Evolutionary conservation across 2,329 filamentous ascomycete genomes (phyloP).

Genomic region (Grosmannia serpens): DNA sequence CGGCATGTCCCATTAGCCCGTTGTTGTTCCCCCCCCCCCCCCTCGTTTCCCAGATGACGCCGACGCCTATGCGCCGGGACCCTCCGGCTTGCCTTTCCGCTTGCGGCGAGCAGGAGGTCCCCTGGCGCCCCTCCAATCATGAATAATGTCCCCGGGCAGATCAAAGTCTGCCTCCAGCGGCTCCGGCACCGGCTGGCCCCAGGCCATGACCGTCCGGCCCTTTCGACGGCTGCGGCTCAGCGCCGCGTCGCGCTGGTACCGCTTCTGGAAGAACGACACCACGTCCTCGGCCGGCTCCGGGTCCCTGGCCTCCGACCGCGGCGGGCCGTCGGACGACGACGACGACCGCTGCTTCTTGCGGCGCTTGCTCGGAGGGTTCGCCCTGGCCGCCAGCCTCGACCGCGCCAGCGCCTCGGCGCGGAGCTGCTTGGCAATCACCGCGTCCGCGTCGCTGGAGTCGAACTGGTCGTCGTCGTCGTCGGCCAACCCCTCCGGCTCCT

Average conservation of each 20-base stretch:
- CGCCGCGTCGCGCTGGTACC: conserved; percentile 67
- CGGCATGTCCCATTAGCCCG: neutral
- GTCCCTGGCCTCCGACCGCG: conserved; percentile 7
- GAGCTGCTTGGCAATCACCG: conserved; percentile 61
- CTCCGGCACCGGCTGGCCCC: conserved; percentile 72
- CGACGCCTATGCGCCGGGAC: too few species aligned
- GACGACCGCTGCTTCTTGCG: conserved; percentile 4
- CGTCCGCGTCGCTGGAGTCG: conserved; percentile 60
- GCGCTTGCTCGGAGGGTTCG: conserved; percentile 10
- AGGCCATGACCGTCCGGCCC: conserved; percentile 61
- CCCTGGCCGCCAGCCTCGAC: conserved; percentile 22
- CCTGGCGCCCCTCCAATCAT: conserved; percentile 45
- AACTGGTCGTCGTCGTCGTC: conserved; percentile 37
- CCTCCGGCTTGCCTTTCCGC: neutral
- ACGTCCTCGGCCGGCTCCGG: conserved; percentile 43
- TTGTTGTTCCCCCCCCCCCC: neutral
- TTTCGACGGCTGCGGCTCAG: conserved; percentile 61
- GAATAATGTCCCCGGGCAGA: conserved; percentile 53
- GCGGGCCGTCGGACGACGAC: neutral
- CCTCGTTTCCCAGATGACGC: neutral
- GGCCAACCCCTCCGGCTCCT: conserved; percentile 18
- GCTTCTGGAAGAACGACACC: conserved; percentile 77
- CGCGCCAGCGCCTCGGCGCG: conserved; percentile 57
- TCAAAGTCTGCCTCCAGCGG: conserved; percentile 59
- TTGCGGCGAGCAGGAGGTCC: conserved; percentile 9